Conservation (phyloP, 495 filamentous ascomycete species). For the Chaetomidium leptoderma region DNA sequence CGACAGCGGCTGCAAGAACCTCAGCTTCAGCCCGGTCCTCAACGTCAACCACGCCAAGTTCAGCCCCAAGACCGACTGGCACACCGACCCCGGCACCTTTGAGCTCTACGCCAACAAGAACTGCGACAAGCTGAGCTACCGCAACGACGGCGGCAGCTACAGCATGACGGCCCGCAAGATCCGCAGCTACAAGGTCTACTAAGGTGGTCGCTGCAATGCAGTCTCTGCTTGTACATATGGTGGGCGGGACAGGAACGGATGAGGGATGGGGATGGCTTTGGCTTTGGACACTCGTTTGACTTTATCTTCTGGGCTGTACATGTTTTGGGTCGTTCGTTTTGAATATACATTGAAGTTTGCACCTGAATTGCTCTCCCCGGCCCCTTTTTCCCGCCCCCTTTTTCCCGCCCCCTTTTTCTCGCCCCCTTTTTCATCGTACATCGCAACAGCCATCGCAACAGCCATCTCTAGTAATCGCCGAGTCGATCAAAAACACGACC, state of each 20-base stretch:
- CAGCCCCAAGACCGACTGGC: not conserved
- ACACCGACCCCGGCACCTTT: conserved; percentile 10
- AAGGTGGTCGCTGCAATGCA: not conserved
- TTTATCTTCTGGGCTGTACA: not conserved
- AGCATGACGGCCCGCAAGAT: conserved; percentile 8
- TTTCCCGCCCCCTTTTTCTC: too few species aligned
- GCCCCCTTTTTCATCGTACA: too few species aligned
- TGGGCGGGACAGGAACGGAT: not conserved
- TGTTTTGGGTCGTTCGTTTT: not conserved
- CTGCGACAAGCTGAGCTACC: conserved; percentile 16
- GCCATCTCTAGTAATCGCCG: too few species aligned
- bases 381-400: too few species aligned
- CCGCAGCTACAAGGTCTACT: conserved; percentile 14
- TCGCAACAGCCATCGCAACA: too few species aligned
- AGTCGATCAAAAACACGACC: too few species aligned
- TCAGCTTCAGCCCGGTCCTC: conserved; percentile 13
- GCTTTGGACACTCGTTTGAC: not conserved
- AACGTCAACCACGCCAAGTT: conserved; percentile 16
- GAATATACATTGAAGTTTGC: not conserved
- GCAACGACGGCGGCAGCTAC: conserved; percentile 9
- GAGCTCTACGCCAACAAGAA: conserved; percentile 14
- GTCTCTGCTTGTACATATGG: not conserved
- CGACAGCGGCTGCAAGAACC: conserved; percentile 18
- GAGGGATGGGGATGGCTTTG: not conserved
- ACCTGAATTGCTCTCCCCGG: too few species aligned